phyloP scores from a whole-genome alignment of 2,329 filamentous ascomycete species.

The Fusarium graminum region DNA sequence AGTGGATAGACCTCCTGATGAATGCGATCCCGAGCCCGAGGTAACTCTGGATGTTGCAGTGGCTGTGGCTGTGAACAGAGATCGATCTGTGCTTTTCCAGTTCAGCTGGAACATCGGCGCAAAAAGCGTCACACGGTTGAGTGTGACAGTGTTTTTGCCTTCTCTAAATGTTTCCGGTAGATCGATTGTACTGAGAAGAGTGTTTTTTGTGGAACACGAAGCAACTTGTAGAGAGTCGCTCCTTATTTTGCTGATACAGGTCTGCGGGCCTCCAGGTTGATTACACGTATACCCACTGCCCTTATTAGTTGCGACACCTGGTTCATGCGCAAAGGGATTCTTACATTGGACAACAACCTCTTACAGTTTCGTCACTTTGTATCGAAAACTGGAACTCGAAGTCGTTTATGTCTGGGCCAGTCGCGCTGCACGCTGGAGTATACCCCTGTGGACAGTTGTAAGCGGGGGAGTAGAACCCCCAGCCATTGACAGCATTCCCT shows the following conservation, averaged over 20 bases:
- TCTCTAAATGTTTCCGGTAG: not conserved
- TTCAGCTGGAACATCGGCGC: conserved; percentile 23
- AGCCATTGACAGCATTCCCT: conserved; percentile 1
- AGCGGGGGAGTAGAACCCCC: conserved; percentile 12
- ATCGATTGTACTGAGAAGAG: not conserved
- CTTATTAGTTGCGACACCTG: accelerated
- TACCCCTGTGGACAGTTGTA: conserved; percentile 9
- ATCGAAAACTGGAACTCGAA: conserved; percentile 20
- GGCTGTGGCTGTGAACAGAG: not conserved
- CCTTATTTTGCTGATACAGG: not conserved
- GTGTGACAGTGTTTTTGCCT: not conserved
- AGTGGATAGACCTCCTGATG: not conserved
- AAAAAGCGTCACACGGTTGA: not conserved
- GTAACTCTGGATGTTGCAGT: not conserved
- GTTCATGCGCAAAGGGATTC: accelerated
- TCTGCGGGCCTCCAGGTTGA: not conserved
- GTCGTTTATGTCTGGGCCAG: not conserved
- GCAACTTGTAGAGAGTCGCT: not conserved
- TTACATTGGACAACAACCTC: conserved; percentile 19
- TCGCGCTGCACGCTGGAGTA: not conserved
- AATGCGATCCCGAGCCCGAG: accelerated
- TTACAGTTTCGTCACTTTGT: not conserved
- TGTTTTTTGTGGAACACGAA: not conserved
- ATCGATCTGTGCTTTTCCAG: not conserved
- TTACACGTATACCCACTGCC: not conserved